Evolutionary conservation across 257 asterid species (phyloP), one percentile per base, ranked within the genome.

Genomic region (Solanum pennellii): DNA sequence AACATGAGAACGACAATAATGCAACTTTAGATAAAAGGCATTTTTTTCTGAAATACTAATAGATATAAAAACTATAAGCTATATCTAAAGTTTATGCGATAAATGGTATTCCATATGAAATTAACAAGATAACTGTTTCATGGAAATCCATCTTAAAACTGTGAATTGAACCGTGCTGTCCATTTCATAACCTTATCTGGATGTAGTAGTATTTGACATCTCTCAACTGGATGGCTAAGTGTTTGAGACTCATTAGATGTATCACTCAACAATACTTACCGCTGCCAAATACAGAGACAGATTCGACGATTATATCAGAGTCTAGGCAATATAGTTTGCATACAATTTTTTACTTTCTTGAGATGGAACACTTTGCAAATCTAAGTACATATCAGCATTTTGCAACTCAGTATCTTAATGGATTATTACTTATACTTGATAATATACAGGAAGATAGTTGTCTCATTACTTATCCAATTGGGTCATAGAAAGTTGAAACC

Each of bases 371-470:
- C 4, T 76, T 3, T 0, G 83, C 84, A 27, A 9, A 5, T 80
- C 6, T 5, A 80, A 47, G 85, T 80, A 80, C 47, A 29, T 29
- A 80, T 47, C 27, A 49, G 31, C 44, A 31, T 49, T 79, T 15
- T 45, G 66, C 84, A 80, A 80, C 85, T 80, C 44, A 49, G 45
- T 49, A 49, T 82, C 27, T 27, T 41, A 82, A 82, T 49, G 45
- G 69, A 82, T 82, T 49, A 82, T 82, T 82, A 82, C 69, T 49
- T 82, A 29, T 18, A 39, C 44, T 82, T 82, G 42, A 49, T 82
- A 82, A 49, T 94, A 88, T 94, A 91, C 94, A 92, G 90, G 90
- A 92, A 89, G 90, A 89, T 71, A 68, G 77, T 76, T 69, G 37
- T 88, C 90, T 88, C 85, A 73, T 47, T 59, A 77, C 89, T 91